phyloP scores from a whole-genome alignment of 805 yeast species.

The Aciculoconidium aculeatum region DNA sequence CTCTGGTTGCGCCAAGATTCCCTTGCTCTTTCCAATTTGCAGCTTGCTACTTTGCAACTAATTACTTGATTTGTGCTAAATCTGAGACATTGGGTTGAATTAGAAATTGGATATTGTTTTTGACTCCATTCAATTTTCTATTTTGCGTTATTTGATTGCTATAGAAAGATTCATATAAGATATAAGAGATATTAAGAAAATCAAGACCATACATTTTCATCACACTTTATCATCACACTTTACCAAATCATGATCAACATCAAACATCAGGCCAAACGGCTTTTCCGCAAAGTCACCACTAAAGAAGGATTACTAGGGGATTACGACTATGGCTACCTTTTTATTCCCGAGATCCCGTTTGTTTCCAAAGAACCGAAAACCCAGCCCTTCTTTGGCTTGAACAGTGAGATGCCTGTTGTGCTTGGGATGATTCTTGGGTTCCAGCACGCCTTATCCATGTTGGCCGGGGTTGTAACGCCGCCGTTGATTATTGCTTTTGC shows the following conservation, averaged over 20 bases:
- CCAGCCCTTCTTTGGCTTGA: slow-evolving; percentile 79
- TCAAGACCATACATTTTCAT: no score
- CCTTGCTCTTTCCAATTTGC: no score
- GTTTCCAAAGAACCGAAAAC: slow-evolving; percentile 37
- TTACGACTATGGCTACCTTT: slow-evolving; percentile 73
- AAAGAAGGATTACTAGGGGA: slow-evolving; percentile 82
- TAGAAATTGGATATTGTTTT: no score
- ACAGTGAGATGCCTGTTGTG: slow-evolving; percentile 75
- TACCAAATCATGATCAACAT: slow-evolving; percentile 6
- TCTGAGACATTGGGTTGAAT: no score
- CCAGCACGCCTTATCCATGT: slow-evolving; percentile 85
- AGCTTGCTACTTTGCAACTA: no score
- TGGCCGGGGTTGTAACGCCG: slow-evolving; percentile 87
- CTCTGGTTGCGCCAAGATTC: no score
- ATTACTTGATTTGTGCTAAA: no score
- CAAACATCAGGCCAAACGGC: slow-evolving; percentile 15
- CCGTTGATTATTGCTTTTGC: slow-evolving; percentile 64
- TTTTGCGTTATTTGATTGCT: no score
- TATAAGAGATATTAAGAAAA: no score
- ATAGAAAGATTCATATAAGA: no score
- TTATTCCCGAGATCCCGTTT: slow-evolving; percentile 79
- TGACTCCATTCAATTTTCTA: no score
- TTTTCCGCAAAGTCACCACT: slow-evolving; percentile 52
- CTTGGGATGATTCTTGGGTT: slow-evolving; percentile 75
- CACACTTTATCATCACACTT: no score